phyloP scores from a whole-genome alignment of 1,284 basidiomycete genomes.

The Phenoliferia sp. region DNA sequence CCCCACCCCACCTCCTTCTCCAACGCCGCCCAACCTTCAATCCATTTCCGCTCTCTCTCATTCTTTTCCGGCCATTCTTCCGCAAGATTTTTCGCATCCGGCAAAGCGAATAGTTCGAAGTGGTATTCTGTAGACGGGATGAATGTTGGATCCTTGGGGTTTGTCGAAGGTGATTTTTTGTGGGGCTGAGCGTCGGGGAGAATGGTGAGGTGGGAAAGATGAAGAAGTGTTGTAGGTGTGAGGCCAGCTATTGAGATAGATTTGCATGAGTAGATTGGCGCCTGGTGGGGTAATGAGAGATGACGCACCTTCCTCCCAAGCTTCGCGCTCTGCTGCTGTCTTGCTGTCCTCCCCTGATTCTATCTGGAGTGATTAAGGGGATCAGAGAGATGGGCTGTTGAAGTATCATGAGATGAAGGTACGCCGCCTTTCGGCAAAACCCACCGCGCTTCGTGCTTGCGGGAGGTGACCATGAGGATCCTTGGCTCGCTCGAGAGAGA shows the following conservation, averaged over 20 bases:
- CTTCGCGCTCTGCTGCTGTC: slow-evolving; percentile 20
- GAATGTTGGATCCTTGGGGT: slow-evolving; percentile 10
- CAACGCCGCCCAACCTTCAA: slow-evolving; percentile 16
- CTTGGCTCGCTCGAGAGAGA: background rate
- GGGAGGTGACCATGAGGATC: slow-evolving; percentile 17
- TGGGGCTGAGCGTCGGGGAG: slow-evolving; percentile 24
- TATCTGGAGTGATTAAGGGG: background rate
- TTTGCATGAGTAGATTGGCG: background rate
- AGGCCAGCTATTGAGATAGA: slow-evolving; percentile 14
- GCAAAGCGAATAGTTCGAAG: slow-evolving; percentile 28
- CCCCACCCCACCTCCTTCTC: slow-evolving; percentile 20
- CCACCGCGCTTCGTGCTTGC: slow-evolving; percentile 16
- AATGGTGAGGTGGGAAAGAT: slow-evolving; percentile 22
- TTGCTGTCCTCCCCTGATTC: slow-evolving; percentile 12
- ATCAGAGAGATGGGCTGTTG: background rate
- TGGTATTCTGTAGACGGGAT: slow-evolving; percentile 18
- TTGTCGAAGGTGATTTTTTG: slow-evolving; percentile 17
- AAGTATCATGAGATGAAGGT: too few species aligned
- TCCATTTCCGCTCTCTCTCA: slow-evolving; percentile 17
- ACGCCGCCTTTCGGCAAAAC: slow-evolving; percentile 30
- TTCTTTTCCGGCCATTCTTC: slow-evolving; percentile 22
- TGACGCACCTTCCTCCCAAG: slow-evolving; percentile 32
- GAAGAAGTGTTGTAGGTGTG: background rate
- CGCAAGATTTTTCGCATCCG: background rate
- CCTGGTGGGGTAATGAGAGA: background rate